phyloP scores from a whole-genome alignment of 768 basidiomycete species.

The Collybiopsis confluens region DNA sequence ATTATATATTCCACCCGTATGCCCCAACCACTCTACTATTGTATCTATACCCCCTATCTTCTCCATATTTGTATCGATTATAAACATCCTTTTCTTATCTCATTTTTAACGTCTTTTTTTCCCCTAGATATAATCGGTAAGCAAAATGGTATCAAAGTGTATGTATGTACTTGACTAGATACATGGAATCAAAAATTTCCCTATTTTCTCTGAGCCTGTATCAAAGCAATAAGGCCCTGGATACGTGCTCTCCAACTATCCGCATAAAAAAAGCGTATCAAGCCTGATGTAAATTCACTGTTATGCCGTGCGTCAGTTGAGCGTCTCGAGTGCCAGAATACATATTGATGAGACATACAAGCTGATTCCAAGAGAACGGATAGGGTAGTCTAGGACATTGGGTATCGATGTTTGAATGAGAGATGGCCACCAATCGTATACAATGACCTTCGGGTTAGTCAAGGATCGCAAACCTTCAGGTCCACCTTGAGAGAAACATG shows the following conservation, averaged over 20 bases:
- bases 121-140: too few relatives aligned
- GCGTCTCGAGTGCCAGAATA: neutral
- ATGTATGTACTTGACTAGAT: too few relatives aligned
- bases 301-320: conserved; percentile 4
- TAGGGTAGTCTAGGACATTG: conserved; percentile 78
- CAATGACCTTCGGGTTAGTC: conserved; percentile 85
- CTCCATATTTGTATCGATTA: too few relatives aligned
- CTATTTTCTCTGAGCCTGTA: conserved; percentile 31
- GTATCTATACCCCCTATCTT: neutral
- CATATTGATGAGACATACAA: conserved; percentile 48
- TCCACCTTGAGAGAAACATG: conserved; percentile 56
- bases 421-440: conserved; percentile 82
- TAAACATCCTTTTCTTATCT: too few relatives aligned
- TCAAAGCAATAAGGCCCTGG: conserved; percentile 35
- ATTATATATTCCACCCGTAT: neutral
- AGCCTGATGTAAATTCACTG: conserved; percentile 49
- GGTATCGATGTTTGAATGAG: conserved; percentile 85
- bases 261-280: conserved; percentile 49
- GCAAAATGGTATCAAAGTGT: too few relatives aligned
- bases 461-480: conserved; percentile 88
- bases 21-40: neutral
- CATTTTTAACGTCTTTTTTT: too few relatives aligned
- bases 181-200: neutral
- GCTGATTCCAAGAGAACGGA: conserved; percentile 66
- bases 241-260: conserved; percentile 47